These are phyloP conservation scores for Trichosporon ovoides DNA, from an alignment of 1,284 basidiomycete species.

Conservation along the genomic window DNA sequence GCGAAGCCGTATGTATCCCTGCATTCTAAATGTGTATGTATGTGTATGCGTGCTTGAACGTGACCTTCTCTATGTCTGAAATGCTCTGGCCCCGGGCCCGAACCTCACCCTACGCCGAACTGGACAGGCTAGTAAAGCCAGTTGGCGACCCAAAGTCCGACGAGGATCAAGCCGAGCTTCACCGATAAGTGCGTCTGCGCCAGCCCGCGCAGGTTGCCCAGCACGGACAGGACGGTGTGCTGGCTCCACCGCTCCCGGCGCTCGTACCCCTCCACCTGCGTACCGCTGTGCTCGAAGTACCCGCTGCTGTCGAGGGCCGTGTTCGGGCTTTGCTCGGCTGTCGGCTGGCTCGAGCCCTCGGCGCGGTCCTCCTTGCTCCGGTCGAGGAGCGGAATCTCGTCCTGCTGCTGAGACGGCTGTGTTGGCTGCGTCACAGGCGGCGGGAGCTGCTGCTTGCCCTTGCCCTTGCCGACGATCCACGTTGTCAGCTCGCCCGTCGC, in stretches of 20 bases:
- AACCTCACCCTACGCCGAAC: too few relatives aligned
- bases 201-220: slow-evolving; percentile 29
- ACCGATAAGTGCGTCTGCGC: slow-evolving; percentile 38
- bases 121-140: slow-evolving; percentile 40
- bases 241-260: slow-evolving; percentile 27
- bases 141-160: slow-evolving; percentile 46
- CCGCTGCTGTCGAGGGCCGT: slow-evolving; percentile 2
- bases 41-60: neutral
- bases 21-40: slow-evolving; percentile 1
- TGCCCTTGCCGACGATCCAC: slow-evolving; percentile 58
- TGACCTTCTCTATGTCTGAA: too few relatives aligned
- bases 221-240: slow-evolving; percentile 27
- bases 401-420: slow-evolving; percentile 28
- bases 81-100: too few relatives aligned
- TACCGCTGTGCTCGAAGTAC: slow-evolving; percentile 3
- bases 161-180: slow-evolving; percentile 42
- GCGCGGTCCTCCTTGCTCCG: slow-evolving; percentile 23
- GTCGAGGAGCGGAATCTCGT: slow-evolving; percentile 46
- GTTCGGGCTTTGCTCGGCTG: neutral
- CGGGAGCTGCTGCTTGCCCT: slow-evolving; percentile 25
- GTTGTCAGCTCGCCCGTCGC: slow-evolving; percentile 68
- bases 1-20: too few relatives aligned
- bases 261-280: slow-evolving; percentile 27
- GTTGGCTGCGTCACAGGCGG: slow-evolving; percentile 26
- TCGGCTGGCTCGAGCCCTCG: slow-evolving; percentile 5